phyloP scores from a whole-genome alignment of 345 rosid species.

The Ricinus communis region DNA sequence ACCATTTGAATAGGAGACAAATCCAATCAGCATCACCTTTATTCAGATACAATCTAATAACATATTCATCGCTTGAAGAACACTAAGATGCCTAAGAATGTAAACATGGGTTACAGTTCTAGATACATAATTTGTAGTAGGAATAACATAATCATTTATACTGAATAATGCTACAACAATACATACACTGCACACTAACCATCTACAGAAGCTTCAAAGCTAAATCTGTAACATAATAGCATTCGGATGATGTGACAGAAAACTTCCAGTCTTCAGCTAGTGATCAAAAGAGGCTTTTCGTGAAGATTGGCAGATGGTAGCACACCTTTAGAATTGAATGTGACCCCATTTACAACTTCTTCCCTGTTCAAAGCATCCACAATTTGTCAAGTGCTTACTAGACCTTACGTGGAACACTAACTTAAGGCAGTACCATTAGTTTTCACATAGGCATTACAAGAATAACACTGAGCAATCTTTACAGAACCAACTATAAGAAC shows the following conservation, averaged over 20 bases:
- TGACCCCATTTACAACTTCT: conserved; percentile 19
- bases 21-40: not conserved
- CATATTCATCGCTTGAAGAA: not conserved
- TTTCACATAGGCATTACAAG: not conserved
- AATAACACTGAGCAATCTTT: not conserved
- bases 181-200: not conserved
- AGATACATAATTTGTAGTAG: conserved; percentile 8
- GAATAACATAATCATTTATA: conserved; percentile 14
- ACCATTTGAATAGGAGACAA: not conserved
- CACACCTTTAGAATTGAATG: not conserved
- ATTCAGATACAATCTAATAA: not conserved
- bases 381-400: conserved; percentile 4
- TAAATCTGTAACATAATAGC: not conserved
- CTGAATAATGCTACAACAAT: conserved; percentile 12
- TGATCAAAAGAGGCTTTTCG: not conserved
- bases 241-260: not conserved
- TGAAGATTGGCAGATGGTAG: not conserved
- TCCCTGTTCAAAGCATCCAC: conserved; percentile 28
- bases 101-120: not conserved
- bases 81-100: not conserved
- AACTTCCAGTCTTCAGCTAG: conserved; percentile 2
- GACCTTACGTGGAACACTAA: not conserved
- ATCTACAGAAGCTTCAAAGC: conserved; percentile 1
- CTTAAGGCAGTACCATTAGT: not conserved
- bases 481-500: not conserved